Evolutionary conservation across 164 flowering plant genomes (phyloP).

Genomic region (Saururus chinensis): DNA sequence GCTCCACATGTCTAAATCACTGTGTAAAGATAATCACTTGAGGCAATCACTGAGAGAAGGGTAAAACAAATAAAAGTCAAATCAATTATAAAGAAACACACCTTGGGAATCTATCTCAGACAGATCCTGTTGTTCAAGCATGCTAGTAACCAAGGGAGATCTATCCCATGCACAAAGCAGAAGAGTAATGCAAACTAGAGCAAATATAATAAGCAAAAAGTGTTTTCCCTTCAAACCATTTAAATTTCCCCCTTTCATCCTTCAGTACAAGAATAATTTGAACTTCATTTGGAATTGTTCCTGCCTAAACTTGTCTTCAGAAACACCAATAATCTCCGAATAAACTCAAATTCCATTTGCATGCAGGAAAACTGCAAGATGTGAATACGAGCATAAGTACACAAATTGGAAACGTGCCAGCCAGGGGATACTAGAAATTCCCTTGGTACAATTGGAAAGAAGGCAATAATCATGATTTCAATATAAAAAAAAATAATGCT

Average conservation of each 20-base stretch:
- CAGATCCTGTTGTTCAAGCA: constrained; percentile 26
- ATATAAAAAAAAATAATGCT: no score
- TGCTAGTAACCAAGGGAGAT: constrained; percentile 25
- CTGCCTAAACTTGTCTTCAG: not conserved
- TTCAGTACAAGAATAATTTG: not conserved
- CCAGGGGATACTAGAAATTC: no score
- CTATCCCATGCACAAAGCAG: constrained; percentile 50
- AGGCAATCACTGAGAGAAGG: not conserved
- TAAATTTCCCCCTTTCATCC: constrained; percentile 49
- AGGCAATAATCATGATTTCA: no score
- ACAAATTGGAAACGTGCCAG: no score
- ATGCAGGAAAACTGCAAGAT: no score
- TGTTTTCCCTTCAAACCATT: constrained; percentile 29
- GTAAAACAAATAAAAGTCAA: not conserved
- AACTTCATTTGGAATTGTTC: no score
- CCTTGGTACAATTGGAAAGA: no score
- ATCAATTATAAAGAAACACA: constrained; percentile 9
- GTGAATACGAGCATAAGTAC: no score
- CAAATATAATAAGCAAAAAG: constrained; percentile 22
- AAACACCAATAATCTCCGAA: no score
- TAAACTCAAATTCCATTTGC: no score
- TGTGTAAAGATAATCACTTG: not conserved
- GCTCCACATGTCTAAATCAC: no score
- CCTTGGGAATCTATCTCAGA: constrained; percentile 36
- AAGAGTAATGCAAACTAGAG: constrained; percentile 33